These are phyloP conservation scores for Ceriops tagal DNA, from an alignment of 345 rosid genomes.

Conservation along the genomic window DNA sequence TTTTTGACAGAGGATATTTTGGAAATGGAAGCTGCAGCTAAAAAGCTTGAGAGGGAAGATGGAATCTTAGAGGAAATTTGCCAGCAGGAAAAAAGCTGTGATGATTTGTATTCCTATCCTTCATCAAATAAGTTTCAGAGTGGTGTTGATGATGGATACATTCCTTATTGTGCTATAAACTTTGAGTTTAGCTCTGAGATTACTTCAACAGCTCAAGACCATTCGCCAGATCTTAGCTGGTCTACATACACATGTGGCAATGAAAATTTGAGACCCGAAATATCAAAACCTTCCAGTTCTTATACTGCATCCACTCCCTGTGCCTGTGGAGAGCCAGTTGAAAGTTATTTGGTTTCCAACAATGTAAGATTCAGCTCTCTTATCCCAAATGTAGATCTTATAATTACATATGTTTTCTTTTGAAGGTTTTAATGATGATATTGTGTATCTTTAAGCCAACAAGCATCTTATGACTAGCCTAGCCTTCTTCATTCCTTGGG, in stretches of 20 bases:
- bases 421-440: too few relatives aligned
- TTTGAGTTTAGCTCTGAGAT: slow-evolving; percentile 28
- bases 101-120: slow-evolving; percentile 50
- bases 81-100: slow-evolving; percentile 36
- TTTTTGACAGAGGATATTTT: slow-evolving; percentile 69
- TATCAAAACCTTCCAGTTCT: slow-evolving; percentile 35
- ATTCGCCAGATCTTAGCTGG: slow-evolving; percentile 20
- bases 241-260: slow-evolving; percentile 18
- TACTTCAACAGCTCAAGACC: slow-evolving; percentile 12
- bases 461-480: too few relatives aligned
- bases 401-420: neutral
- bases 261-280: slow-evolving; percentile 20
- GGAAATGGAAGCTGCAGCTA: slow-evolving; percentile 82
- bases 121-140: slow-evolving; percentile 33
- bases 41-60: slow-evolving; percentile 65
- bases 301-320: slow-evolving; percentile 46
- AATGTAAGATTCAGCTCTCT: slow-evolving; percentile 49
- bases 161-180: slow-evolving; percentile 62
- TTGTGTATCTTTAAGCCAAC: too few relatives aligned
- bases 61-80: slow-evolving; percentile 36
- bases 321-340: slow-evolving; percentile 38
- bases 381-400: slow-evolving; percentile 5
- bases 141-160: slow-evolving; percentile 49
- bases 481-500: neutral
- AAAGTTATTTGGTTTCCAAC: slow-evolving; percentile 35